These are phyloP conservation scores for Psilocybe cubensis DNA, from an alignment of 768 basidiomycete species.

Conservation along the genomic window DNA sequence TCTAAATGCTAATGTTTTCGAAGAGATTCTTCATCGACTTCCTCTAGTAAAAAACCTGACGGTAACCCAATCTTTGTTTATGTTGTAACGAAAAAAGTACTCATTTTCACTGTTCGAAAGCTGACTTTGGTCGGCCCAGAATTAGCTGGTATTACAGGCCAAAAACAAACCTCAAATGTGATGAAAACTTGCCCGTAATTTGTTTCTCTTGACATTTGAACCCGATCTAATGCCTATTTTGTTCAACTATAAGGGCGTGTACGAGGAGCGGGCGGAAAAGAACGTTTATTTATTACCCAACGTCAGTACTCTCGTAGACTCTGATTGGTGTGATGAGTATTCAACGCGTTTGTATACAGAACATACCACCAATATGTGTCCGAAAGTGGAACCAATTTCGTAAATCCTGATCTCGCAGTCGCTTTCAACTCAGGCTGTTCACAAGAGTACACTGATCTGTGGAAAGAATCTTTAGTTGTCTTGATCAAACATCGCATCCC, in stretches of 20 bases:
- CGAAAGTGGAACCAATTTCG: constrained; percentile 18
- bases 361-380: constrained; percentile 32
- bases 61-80: constrained; percentile 14
- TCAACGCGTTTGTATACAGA: constrained; percentile 19
- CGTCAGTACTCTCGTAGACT: constrained; percentile 20
- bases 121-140: constrained; percentile 28
- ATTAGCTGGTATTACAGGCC: constrained; percentile 9
- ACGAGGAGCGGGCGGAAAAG: constrained; percentile 23
- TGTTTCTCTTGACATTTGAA: constrained; percentile 23
- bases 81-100: neutral
- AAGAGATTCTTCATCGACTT: constrained; percentile 39
- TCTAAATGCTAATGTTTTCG: constrained; percentile 25
- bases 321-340: neutral
- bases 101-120: constrained; percentile 5
- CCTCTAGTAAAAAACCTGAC: constrained; percentile 31
- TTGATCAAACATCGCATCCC: constrained; percentile 30
- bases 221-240: neutral
- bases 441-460: constrained; percentile 21
- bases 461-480: constrained; percentile 28
- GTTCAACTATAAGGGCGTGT: constrained; percentile 29
- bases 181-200: constrained; percentile 37
- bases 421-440: constrained; percentile 40
- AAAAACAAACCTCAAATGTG: constrained; percentile 3
- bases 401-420: constrained; percentile 35
- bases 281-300: constrained; percentile 23